Evolutionary conservation across 1,139 yeast species (phyloP), one percentile per base, ranked within the genome.

Genomic region (Suhomyces guaymorum): DNA sequence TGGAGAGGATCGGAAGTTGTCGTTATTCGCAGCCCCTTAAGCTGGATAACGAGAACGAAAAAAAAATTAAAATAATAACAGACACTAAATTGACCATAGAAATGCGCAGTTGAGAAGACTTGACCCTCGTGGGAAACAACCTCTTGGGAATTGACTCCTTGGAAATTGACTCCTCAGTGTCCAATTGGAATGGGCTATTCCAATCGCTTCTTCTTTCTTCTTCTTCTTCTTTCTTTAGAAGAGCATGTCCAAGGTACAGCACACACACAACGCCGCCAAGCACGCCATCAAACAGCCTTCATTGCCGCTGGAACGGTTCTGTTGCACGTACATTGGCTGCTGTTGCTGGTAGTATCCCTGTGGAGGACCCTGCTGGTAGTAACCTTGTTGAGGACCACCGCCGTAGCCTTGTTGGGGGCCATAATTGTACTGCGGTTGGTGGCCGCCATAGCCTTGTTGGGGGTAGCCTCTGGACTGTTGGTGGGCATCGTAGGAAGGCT

Each of bases 171-270:
- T n/a, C n/a, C n/a, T n/a, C n/a, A n/a, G n/a, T n/a, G n/a, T n/a
- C n/a, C n/a, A n/a, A n/a, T n/a, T n/a, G n/a, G n/a, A n/a, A n/a
- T n/a, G n/a, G n/a, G n/a, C n/a, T n/a, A n/a, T n/a, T n/a, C n/a
- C n/a, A n/a, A n/a, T n/a, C n/a, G n/a, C n/a, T n/a, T n/a, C n/a
- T n/a, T n/a, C n/a, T n/a, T n/a, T n/a, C n/a, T n/a, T n/a, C n/a
- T n/a, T n/a, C n/a, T n/a, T n/a, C n/a, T n/a, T n/a, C n/a, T n/a
- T n/a, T n/a, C n/a, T n/a, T 51, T 66, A 82, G 57, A 82, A 78
- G 20, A 82, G 49, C 52, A 81, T 75, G 54, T 82, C 89, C 49
- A 82, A 63, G 5, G 89, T 78, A 61, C 86, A 82, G 57, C 92
- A 83, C 46, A 82, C 51, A 75, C 90, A 82, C 59, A 81, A 48